Evolutionary conservation across 805 yeast species (phyloP), one percentile per base, ranked within the genome.

Genomic region (Saccharomycopsis sp.): DNA sequence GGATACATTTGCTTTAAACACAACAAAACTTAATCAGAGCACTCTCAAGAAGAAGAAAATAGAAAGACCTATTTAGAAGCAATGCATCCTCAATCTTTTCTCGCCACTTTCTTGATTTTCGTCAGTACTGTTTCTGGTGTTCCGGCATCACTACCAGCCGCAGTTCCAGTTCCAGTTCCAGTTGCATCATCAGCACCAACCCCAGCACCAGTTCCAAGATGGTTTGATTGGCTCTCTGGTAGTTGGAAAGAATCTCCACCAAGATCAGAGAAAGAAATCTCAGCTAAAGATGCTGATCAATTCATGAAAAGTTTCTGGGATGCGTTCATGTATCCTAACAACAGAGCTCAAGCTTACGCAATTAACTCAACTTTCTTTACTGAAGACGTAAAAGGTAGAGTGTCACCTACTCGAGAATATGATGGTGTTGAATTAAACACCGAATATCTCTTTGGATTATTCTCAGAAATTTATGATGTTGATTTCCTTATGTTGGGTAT

Each of bases 261-360:
- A 27, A n/a, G n/a, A n/a, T n/a, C 31, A 11, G 13, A n/a, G n/a
- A n/a, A n/a, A n/a, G 20, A 8, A 14, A 9, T 31, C 17, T 14
- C 19, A 5, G 35, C 20, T 20, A 31, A 31, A 31, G 39, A 35
- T 17, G 17, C 22, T 17, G 7, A 22, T 6, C 6, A 16, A 22
- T 47, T 47, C 37, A 19, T 47, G 13, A n/a, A 40, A n/a, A 19
- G 21, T 4, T 47, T 47, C 42, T 47, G 44, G 47, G 36, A 23
- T 4, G 72, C 74, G 57, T 54, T 53, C 45, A 13, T 44, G 16
- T 53, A 44, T 27, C 56, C 57, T 27, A 44, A 45, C 35, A 50
- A 53, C 23, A 4, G 24, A 1, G 45, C 7, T 1, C 47, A 57
- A 45, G 56, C 57, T 3, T 34, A 37, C 2, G 23, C 43, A 4